Percentiles rank a stretch among this genome's conserved stretches.
Conservation (phyloP, 441 rosid species). For the Rhodomyrtus psidioides region DNA sequence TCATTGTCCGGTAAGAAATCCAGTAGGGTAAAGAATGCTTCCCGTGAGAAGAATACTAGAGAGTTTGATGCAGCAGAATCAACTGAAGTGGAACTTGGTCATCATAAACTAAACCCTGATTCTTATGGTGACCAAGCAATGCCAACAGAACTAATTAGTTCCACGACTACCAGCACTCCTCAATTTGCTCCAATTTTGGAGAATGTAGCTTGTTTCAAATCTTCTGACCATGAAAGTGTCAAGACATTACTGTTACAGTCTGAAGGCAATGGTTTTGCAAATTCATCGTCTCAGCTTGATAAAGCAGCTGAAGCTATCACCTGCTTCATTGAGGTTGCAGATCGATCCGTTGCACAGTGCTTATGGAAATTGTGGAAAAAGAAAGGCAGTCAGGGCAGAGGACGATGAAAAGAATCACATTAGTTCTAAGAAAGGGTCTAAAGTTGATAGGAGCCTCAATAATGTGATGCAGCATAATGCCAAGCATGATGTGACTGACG, state of each 20-base stretch:
- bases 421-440: constrained; percentile 10
- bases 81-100: background rate
- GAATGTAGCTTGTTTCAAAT: constrained; percentile 18
- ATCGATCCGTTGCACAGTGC: constrained; percentile 19
- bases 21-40: background rate
- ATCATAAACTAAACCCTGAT: background rate
- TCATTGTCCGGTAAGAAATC: background rate
- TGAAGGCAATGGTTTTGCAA: constrained; percentile 9
- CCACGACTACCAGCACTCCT: background rate
- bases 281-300: constrained; percentile 32
- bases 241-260: constrained; percentile 12
- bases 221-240: constrained; percentile 12
- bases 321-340: constrained; percentile 30
- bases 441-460: constrained; percentile 18
- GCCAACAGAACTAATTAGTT: background rate
- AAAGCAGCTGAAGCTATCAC: constrained; percentile 13
- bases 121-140: constrained; percentile 1
- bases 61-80: constrained; percentile 10
- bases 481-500: constrained; percentile 22
- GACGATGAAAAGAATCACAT: constrained; percentile 3
- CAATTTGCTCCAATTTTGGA: background rate
- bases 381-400: constrained; percentile 3
- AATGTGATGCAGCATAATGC: constrained; percentile 16
- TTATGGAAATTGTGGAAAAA: background rate
- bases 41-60: background rate